These are phyloP conservation scores for Viola pubescens DNA, from an alignment of 441 rosid genomes.

Conservation along the genomic window DNA sequence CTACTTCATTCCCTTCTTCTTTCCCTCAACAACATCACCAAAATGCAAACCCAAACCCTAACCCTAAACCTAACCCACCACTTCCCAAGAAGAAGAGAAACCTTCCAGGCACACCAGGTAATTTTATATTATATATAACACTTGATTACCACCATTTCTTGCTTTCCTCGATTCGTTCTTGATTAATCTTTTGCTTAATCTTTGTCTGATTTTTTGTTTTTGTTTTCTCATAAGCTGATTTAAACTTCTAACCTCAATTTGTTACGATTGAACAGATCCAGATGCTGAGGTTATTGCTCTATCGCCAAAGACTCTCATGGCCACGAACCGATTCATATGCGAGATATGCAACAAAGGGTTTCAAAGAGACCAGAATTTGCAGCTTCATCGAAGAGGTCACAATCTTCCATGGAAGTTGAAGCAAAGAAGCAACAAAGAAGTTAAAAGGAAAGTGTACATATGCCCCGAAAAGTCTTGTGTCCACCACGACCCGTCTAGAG, in stretches of 20 bases:
- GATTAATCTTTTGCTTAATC: too few relatives aligned
- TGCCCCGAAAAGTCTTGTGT: conserved; percentile 63
- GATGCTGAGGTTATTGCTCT: conserved; percentile 58
- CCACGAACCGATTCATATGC: conserved; percentile 60
- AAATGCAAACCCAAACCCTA: conserved; percentile 40
- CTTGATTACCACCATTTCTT: too few relatives aligned
- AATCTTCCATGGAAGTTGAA: conserved; percentile 66
- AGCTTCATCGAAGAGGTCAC: conserved; percentile 72
- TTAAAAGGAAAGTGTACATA: conserved; percentile 51
- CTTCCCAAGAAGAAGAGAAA: conserved; percentile 52
- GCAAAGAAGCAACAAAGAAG: conserved; percentile 46
- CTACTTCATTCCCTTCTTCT: conserved; percentile 33
- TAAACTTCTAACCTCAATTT: neutral
- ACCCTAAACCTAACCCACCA: conserved; percentile 18
- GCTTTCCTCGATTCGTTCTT: too few relatives aligned
- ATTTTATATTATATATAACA: neutral
- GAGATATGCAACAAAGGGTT: conserved; percentile 70
- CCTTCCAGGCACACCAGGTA: conserved; percentile 68
- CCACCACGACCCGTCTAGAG: conserved; percentile 51
- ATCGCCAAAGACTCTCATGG: conserved; percentile 52
- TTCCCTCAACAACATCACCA: conserved; percentile 42
- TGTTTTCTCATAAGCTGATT: neutral
- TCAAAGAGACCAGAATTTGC: conserved; percentile 68
- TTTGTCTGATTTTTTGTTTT: too few relatives aligned
- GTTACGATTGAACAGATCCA: conserved; percentile 37